Evolutionary conservation across 306 rosid genomes (phyloP).

Genomic region (Vicia sativa): DNA sequence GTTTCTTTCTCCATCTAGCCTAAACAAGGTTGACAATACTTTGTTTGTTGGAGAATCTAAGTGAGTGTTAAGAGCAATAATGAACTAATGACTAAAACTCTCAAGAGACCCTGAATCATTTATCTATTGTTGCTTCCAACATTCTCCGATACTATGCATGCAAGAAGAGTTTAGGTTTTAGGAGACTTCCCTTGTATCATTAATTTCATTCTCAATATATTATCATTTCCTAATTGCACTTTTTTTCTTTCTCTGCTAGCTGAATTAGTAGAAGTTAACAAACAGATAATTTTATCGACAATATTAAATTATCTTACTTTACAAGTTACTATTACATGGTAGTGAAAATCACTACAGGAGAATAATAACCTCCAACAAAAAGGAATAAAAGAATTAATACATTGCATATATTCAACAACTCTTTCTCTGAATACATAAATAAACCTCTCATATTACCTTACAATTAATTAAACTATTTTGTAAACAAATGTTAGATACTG

Average conservation of each 20-base stretch:
- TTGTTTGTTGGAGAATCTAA: no score
- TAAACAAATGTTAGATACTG: conserved; percentile 31
- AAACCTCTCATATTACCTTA: conserved; percentile 46
- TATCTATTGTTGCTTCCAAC: not conserved
- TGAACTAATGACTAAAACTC: no score
- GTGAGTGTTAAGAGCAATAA: no score
- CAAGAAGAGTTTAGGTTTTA: no score
- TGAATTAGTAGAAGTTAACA: conserved; percentile 15
- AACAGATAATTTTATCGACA: conserved; percentile 11
- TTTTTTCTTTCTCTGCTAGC: not conserved
- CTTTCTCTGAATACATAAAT: conserved; percentile 36
- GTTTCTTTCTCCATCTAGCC: no score
- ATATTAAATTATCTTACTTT: conserved; percentile 25
- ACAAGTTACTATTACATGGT: conserved; percentile 36
- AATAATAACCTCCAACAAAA: conserved; percentile 5
- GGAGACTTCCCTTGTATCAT: no score
- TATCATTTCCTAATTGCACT: no score
- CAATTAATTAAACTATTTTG: conserved; percentile 41
- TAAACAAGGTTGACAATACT: no score
- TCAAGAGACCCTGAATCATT: not conserved
- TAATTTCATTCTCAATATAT: no score
- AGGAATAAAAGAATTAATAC: conserved; percentile 26
- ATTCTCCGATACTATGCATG: no score
- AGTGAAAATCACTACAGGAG: conserved; percentile 26
- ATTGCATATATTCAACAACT: conserved; percentile 34